phyloP scores from a whole-genome alignment of 345 rosid species.

The Atalantia buxifolia region DNA sequence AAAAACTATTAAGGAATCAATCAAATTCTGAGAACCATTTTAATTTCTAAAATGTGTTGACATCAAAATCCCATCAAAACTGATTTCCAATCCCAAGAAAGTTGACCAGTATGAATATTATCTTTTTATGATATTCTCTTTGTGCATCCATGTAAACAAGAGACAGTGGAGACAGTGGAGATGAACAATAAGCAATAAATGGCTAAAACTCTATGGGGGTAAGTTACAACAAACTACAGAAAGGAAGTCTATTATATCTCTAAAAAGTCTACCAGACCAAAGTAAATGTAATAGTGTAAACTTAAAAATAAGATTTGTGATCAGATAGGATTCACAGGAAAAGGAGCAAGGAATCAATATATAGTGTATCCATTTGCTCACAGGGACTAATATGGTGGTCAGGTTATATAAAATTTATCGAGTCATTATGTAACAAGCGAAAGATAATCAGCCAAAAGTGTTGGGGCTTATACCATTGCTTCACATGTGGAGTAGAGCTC shows the following conservation, averaged over 20 bases:
- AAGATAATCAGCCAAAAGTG: conserved; percentile 12
- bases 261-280: not conserved
- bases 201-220: not conserved
- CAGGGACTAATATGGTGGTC: not conserved
- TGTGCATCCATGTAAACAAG: not conserved
- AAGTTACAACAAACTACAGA: not conserved
- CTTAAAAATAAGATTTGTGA: not conserved
- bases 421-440: not conserved
- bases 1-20: not conserved
- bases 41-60: not conserved
- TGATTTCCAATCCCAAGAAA: not conserved
- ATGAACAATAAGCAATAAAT: not conserved
- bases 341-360: not conserved
- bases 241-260: not conserved
- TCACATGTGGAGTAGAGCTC: conserved; percentile 68
- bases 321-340: not conserved
- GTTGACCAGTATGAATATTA: not conserved
- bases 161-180: not conserved
- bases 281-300: not conserved
- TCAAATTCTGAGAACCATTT: not conserved
- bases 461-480: conserved; percentile 55
- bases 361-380: not conserved
- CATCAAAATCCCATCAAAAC: not conserved
- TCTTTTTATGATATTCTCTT: not conserved
- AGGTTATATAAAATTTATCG: not conserved